phyloP scores from a whole-genome alignment of 345 rosid genomes.

The Eucalyptus marginata region DNA sequence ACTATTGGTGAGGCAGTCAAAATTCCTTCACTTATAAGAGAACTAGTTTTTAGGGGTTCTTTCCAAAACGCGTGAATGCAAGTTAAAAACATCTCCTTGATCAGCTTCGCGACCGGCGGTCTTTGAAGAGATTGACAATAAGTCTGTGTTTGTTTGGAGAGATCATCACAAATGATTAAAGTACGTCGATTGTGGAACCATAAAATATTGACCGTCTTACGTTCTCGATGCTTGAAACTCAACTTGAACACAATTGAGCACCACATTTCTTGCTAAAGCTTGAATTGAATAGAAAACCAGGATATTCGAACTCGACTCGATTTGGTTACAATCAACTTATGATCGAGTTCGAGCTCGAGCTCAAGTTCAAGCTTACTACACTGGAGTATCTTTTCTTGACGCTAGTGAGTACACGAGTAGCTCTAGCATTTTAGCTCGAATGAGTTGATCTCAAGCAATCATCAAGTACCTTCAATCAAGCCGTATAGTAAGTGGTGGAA shows the following conservation, averaged over 20 bases:
- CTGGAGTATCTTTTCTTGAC: not conserved
- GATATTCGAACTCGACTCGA: not conserved
- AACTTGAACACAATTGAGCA: not conserved
- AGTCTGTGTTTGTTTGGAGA: not conserved
- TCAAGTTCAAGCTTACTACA: not conserved
- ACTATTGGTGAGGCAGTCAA: not conserved
- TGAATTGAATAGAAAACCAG: not conserved
- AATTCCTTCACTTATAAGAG: not conserved
- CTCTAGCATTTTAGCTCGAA: not conserved
- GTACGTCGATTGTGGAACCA: not conserved
- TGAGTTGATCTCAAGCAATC: not conserved
- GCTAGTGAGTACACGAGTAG: not conserved
- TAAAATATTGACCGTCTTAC: not conserved
- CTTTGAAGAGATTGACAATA: not conserved
- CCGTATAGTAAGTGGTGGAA: not conserved
- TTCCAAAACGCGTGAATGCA: not conserved
- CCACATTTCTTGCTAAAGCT: not conserved
- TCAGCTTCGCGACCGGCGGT: not conserved
- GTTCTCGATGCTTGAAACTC: not conserved
- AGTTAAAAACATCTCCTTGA: not conserved
- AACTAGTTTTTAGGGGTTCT: not conserved
- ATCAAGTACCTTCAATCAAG: not conserved
- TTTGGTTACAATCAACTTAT: not conserved
- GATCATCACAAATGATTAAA: not conserved
- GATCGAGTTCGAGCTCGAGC: accelerated